A percentile compares a stretch with the other conserved stretches of the same genome.
Evolutionary conservation across 2,329 filamentous ascomycete species (phyloP).

Genomic region (Pestalotiopsis sp.): DNA sequence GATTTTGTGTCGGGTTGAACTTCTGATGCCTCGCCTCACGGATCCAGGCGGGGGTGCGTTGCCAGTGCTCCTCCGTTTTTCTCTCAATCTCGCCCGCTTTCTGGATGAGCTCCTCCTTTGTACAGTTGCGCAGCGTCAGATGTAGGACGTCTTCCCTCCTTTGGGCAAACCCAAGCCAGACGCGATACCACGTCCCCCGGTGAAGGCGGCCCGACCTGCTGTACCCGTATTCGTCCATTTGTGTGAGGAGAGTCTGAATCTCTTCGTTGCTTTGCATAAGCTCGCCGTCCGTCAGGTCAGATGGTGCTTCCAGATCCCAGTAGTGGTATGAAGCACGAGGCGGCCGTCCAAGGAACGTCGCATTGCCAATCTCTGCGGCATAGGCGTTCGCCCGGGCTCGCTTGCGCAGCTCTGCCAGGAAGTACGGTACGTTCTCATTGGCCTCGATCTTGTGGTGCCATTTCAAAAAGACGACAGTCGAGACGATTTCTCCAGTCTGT

Average conservation of each 20-base stretch:
- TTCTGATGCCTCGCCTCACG: slow-evolving; percentile 19
- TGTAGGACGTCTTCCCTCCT: slow-evolving; percentile 38
- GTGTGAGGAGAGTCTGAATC: slow-evolving; percentile 25
- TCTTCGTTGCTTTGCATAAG: slow-evolving; percentile 28
- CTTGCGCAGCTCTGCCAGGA: slow-evolving; percentile 33
- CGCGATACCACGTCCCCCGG: slow-evolving; percentile 27
- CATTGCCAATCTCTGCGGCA: slow-evolving; percentile 30
- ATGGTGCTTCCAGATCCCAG: slow-evolving; percentile 29
- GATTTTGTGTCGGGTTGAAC: neutral
- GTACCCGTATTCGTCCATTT: slow-evolving; percentile 32
- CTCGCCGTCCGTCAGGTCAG: slow-evolving; percentile 31
- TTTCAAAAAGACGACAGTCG: slow-evolving; percentile 33
- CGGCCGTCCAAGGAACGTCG: slow-evolving; percentile 35
- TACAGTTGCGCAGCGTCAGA: slow-evolving; percentile 32
- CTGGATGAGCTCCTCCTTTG: slow-evolving; percentile 30
- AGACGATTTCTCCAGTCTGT: slow-evolving; percentile 31
- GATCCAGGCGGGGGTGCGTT: slow-evolving; percentile 28
- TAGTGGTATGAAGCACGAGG: slow-evolving; percentile 36
- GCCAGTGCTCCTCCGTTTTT: slow-evolving; percentile 26
- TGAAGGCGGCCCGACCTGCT: slow-evolving; percentile 25
- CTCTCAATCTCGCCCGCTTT: slow-evolving; percentile 27
- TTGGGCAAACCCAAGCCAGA: slow-evolving; percentile 27
- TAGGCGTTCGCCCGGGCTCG: slow-evolving; percentile 27
- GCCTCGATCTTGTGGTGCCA: slow-evolving; percentile 33
- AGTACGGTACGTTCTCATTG: slow-evolving; percentile 32